Evolutionary conservation across 805 yeast genomes (phyloP), one percentile per base, ranked within the genome.

Genomic region (Candida insectorum): DNA sequence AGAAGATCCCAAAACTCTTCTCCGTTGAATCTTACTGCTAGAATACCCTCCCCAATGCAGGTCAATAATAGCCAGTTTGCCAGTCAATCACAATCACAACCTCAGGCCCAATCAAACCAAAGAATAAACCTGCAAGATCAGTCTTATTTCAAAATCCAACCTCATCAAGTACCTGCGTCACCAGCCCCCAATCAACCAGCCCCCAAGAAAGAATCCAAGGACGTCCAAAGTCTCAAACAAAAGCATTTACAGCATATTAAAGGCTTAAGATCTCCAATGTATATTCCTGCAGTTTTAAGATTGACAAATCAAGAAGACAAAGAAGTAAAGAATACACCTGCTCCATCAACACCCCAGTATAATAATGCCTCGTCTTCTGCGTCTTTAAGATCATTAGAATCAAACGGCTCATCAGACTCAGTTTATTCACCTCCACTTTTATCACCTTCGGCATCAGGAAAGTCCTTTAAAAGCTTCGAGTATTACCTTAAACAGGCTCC

Each of bases 261-360:
- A 37, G 82, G 81, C 29, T 89, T 87, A 43, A 76, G 87, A 54
- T 82, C 85, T 49, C 96, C 97, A 7, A 65, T 89, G 65, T 89
- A 87, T 50, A 70, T 84, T 0, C 97, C 97, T 0, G 96, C 96
- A 0, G 97, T 89, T 8, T 65, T 89, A 33, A 48, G 73, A 17
- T 72, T 45, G 85, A 45, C 69, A 37, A 24, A 41, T 9, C 49
- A 33, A 10, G 30, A 21, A 12, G 12, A 24, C 23, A 26, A 31
- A 11, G 40, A 39, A 30, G 38, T 32, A 10, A 14, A 35, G n/a
- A 16, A 8, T 14, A 18, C 15, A 3, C 10, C 7, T 15, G 20
- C 16, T 10, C 17, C 32, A 14, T 15, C 21, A 7, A 33, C 22
- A 13, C 16, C 29, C 15, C 25, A 17, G 9, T 15, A n/a, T 14